Conservation (phyloP, 2,329 filamentous ascomycete species). For the Myotisia sp. region DNA sequence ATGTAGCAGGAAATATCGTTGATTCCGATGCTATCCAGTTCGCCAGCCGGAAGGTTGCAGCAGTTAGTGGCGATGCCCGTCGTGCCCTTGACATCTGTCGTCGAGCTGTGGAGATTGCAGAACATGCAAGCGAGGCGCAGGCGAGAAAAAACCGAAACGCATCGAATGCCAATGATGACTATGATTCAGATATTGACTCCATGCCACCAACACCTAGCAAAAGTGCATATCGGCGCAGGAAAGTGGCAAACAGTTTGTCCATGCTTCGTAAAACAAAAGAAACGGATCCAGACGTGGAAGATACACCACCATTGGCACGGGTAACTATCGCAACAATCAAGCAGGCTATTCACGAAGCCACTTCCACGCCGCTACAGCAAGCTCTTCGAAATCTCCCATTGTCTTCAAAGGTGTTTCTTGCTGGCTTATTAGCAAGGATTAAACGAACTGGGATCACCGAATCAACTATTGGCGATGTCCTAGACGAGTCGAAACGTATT, state of each 20-base stretch:
- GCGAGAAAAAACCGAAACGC: conserved; percentile 4
- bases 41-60: conserved; percentile 87
- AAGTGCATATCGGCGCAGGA: conserved; percentile 14
- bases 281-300: conserved; percentile 8
- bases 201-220: conserved; percentile 34
- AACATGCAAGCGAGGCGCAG: conserved; percentile 46
- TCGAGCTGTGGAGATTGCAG: conserved; percentile 85
- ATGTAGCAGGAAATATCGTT: conserved; percentile 77
- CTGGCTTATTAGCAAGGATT: conserved; percentile 63
- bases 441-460: conserved; percentile 75
- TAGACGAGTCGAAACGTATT: conserved; percentile 69
- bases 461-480: conserved; percentile 73
- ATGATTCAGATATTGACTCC: conserved; percentile 22
- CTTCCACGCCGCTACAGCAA: conserved; percentile 79
- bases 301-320: conserved; percentile 28
- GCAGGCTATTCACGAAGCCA: conserved; percentile 87
- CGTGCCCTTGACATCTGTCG: conserved; percentile 90
- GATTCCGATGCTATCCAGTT: conserved; percentile 91
- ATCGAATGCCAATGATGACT: conserved; percentile 8
- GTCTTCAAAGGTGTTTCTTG: conserved; percentile 69
- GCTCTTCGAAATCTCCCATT: conserved; percentile 72
- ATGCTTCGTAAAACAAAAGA: background rate
- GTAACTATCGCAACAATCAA: conserved; percentile 92
- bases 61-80: conserved; percentile 85
- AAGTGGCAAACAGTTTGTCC: background rate